Base-by-base conservation (phyloP, 2,329 filamentous ascomycete species). In the Mycosphaerella sp. region DNA sequence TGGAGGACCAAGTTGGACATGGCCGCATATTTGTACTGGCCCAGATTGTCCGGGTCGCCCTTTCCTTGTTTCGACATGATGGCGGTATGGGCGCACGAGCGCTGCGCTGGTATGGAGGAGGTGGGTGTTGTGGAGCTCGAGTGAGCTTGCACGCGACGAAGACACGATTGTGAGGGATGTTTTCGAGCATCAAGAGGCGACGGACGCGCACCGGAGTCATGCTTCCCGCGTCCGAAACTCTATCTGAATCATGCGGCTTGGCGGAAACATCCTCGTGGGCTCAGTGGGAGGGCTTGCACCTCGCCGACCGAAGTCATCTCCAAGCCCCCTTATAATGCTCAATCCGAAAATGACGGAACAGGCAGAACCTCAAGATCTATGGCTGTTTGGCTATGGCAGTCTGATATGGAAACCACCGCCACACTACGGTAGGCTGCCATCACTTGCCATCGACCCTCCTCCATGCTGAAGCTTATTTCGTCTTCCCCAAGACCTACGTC, bases 1-100 rank as follows among this genome's bases (percentile, higher is more conserved):
- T 98, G 93, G 83, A 98, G 89, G 71, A 98, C 93, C 89, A 98
- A 86, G 84, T 98, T 98, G 77, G 93, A 98, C 93, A 98, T 71
- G 45, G 66, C 68, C 56, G 63, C 63, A 64, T 71, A 71, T 60
- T 71, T 71, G 66, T 71, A 71, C 62, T 70, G 67, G 48, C 62
- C 66, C 55, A 70, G 59, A 48, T 66, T 63, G 61, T 68, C 67
- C 55, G 65, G 65, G 53, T 64, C 48, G 21, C 48, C 48, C 32
- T 51, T 51, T 31, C 42, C 48, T 54, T 65, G 61, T 49, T 66
- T 62, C 56, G 64, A 65, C 67, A 69, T 69, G 57, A 39, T 61
- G 44, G 23, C 14, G 26, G 21, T 48, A 45, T 49, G 12, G 42
- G 12, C 31, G 53, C 29, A 11, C 34, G 34, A 38, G 34, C 34